Conservation (phyloP, 345 rosid genomes). For the Sisymbrium altissimum region DNA sequence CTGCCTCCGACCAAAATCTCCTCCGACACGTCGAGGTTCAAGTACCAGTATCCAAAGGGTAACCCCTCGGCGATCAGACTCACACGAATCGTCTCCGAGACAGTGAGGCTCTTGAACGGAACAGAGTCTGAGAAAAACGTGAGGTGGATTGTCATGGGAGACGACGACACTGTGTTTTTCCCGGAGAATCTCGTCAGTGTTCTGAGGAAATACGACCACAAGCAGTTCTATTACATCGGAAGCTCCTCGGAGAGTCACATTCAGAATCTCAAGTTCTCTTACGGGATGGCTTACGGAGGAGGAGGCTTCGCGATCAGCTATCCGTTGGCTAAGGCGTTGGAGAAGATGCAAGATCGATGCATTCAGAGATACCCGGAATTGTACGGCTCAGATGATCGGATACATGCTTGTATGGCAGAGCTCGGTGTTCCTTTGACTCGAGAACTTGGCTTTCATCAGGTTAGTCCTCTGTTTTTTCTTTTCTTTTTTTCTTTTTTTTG, state of each 20-base stretch:
- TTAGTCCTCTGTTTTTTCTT: constrained; percentile 27
- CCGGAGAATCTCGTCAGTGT: constrained; percentile 62
- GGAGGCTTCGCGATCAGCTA: constrained; percentile 89
- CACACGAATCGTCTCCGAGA: constrained; percentile 65
- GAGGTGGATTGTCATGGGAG: constrained; percentile 92
- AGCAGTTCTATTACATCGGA: constrained; percentile 63
- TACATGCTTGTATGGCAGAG: constrained; percentile 88
- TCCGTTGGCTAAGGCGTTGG: constrained; percentile 56
- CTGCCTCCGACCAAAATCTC: constrained; percentile 58
- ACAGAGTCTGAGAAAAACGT: constrained; percentile 38
- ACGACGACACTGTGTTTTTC: constrained; percentile 73
- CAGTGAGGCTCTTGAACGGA: constrained; percentile 42
- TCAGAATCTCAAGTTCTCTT: constrained; percentile 64
- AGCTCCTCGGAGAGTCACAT: constrained; percentile 70
- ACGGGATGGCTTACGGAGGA: constrained; percentile 85
- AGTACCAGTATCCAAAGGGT: constrained; percentile 44
- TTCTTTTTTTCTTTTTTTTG: not conserved
- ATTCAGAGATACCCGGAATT: constrained; percentile 50
- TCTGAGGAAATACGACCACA: constrained; percentile 66
- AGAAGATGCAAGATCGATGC: constrained; percentile 65
- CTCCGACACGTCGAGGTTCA: constrained; percentile 45
- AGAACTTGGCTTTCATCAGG: constrained; percentile 88
- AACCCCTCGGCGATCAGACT: constrained; percentile 62
- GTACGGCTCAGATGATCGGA: constrained; percentile 82
- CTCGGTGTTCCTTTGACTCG: constrained; percentile 78